Percentiles rank a stretch among this genome's conserved stretches.
Evolutionary conservation across 2,329 filamentous ascomycete genomes (phyloP).

Genomic region (Ophiosphaerella korrae): DNA sequence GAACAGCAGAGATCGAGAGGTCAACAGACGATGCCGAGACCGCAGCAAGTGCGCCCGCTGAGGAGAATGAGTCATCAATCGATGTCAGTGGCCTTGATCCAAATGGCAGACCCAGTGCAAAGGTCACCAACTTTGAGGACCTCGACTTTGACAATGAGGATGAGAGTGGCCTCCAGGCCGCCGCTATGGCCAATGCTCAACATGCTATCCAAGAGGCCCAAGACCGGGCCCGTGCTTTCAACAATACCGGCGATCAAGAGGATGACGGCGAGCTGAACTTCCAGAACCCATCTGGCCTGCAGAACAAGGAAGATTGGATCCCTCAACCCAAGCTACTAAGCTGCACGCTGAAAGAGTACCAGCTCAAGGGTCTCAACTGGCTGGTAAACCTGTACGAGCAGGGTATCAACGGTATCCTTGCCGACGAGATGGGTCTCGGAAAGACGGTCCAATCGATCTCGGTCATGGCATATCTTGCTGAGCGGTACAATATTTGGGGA

Average conservation of each 20-base stretch:
- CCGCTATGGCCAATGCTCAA: conserved; percentile 93
- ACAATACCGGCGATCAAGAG: conserved; percentile 60
- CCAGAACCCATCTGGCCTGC: conserved; percentile 94
- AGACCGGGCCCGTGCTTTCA: conserved; percentile 90
- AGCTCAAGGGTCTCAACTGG: conserved; percentile 99
- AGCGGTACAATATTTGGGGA: conserved; percentile 97
- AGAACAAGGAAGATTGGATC: conserved; percentile 78
- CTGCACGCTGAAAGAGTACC: conserved; percentile 96
- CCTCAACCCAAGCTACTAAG: conserved; percentile 93
- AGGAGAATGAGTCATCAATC: conserved; percentile 50
- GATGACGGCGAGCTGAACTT: conserved; percentile 99
- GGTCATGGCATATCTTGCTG: conserved; percentile 97
- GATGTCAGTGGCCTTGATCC: conserved; percentile 53
- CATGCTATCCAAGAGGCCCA: conserved; percentile 94
- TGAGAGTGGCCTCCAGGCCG: conserved; percentile 77
- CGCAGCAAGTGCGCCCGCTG: conserved; percentile 49
- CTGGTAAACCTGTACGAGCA: conserved; percentile 98
- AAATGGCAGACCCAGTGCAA: conserved; percentile 59
- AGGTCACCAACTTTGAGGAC: conserved; percentile 92
- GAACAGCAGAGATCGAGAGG: conserved; percentile 91
- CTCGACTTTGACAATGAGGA: conserved; percentile 96
- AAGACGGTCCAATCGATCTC: conserved; percentile 99
- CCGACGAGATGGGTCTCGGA: conserved; percentile 99
- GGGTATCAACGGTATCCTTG: conserved; percentile 98
- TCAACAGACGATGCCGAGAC: conserved; percentile 76